A percentile compares a stretch with the other conserved stretches of the same genome.
Conservation (phyloP, 805 yeast species). For the Spathaspora gorwiae region DNA sequence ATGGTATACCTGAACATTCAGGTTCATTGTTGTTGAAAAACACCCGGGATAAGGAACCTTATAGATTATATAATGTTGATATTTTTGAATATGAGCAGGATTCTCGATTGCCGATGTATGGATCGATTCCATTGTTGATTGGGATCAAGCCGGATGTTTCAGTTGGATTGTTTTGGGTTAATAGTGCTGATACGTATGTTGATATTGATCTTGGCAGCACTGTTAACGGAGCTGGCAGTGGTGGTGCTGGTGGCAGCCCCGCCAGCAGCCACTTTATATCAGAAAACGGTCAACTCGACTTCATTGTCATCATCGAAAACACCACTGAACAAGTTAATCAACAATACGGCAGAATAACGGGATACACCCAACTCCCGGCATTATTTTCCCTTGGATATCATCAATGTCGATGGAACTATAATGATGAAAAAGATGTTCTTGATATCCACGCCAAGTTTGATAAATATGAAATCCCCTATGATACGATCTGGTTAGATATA, state of each 20-base stretch:
- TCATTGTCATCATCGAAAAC: conserved; percentile 60
- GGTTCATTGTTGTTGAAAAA: conserved; percentile 71
- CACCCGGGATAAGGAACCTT: conserved; percentile 59
- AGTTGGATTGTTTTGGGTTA: conserved; percentile 85
- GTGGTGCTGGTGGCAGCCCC: conserved; percentile 5
- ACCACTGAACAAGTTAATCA: conserved; percentile 53
- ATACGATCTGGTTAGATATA: conserved; percentile 90
- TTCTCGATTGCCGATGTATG: conserved; percentile 89
- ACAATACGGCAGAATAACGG: conserved; percentile 67
- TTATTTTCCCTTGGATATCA: conserved; percentile 83
- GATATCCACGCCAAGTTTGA: conserved; percentile 69
- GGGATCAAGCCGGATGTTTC: conserved; percentile 56
- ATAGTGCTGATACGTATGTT: conserved; percentile 87
- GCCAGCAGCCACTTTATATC: conserved; percentile 82
- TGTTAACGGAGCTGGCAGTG: too few relatives aligned
- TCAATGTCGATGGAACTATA: conserved; percentile 97
- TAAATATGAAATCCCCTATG: conserved; percentile 71
- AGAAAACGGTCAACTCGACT: conserved; percentile 80
- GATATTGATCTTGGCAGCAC: conserved; percentile 43
- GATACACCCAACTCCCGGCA: conserved; percentile 69
- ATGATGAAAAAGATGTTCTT: conserved; percentile 81
- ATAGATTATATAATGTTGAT: conserved; percentile 87
- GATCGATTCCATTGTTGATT: conserved; percentile 84
- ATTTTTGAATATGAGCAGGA: conserved; percentile 88
- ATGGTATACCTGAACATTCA: conserved; percentile 97